Conservation (phyloP, 192 early-diverging fungal species). For the Podila minutissima region DNA sequence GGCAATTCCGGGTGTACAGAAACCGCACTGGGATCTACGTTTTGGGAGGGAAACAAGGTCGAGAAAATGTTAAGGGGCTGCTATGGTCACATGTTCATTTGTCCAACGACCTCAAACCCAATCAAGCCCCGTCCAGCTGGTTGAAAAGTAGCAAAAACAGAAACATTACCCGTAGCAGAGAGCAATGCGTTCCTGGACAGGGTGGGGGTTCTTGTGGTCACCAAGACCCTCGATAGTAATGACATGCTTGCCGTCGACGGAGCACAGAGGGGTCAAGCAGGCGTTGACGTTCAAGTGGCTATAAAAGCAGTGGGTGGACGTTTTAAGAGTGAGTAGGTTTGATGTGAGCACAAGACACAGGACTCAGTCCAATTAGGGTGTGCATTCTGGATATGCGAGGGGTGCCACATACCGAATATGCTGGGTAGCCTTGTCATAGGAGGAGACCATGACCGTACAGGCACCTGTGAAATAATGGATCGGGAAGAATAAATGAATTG, state of each 20-base stretch:
- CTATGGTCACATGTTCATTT: neutral
- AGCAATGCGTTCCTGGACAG: conserved; percentile 80
- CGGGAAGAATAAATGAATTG: too few relatives aligned
- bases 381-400: neutral
- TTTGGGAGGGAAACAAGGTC: too few relatives aligned
- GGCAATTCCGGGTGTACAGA: conserved; percentile 92
- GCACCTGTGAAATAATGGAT: conserved; percentile 53
- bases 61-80: neutral
- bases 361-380: neutral
- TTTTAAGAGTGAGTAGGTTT: too few relatives aligned
- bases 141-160: neutral
- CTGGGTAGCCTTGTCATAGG: conserved; percentile 56
- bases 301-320: conserved; percentile 1
- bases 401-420: conserved; percentile 50
- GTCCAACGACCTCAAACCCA: neutral
- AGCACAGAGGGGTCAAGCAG: conserved; percentile 77
- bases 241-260: conserved; percentile 83
- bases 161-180: conserved; percentile 65
- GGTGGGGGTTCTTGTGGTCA: conserved; percentile 71
- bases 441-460: conserved; percentile 84
- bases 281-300: conserved; percentile 58
- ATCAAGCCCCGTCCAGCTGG: too few relatives aligned
- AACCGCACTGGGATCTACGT: conserved; percentile 82
- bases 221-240: conserved; percentile 87
- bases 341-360: too few relatives aligned